Evolutionary conservation across 1,284 basidiomycete genomes (phyloP), one percentile per base, ranked within the genome.

Genomic region (Phellinidium pouzarii): DNA sequence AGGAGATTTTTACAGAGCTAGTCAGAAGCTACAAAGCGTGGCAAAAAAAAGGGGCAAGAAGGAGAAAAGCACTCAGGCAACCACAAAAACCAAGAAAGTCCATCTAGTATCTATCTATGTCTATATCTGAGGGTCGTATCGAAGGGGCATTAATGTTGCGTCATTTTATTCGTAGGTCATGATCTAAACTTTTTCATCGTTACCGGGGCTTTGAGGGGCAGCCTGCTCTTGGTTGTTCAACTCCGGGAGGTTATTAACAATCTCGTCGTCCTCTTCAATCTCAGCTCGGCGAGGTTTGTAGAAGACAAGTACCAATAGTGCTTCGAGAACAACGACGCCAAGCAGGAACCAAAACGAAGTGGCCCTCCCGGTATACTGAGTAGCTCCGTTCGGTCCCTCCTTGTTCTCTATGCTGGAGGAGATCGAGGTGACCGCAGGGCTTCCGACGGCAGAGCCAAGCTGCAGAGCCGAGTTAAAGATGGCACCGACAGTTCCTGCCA

Each of bases 401-500:
- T 43, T 41, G 34, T 44, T 41, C 29, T 53, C 26, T 27, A 80
- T 65, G 38, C 72, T 73, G 1, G 72, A 68, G 64, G 76, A 64
- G 57, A 80, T 78, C 4, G 76, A 74, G 48, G 64, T 66, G 27
- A 73, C 67, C 4, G 71, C 71, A 4, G 79, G 72, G 42, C 74
- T 64, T 12, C 74, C 75, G 20, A 75, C 64, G 1, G 78, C 79
- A 3, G 70, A 70, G 20, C 79, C 78, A 47, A 77, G 66, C 61
- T 81, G 76, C 0, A 79, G 68, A 8, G 75, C 75, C 20, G 71
- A 69, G 54, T 77, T 77, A 66, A 79, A 78, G 27, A 80, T 73
- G 1, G 79, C 79, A 14, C 77, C 77, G 2, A 78, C 72, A 0
- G 72, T 75, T 38, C 79, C 79, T 0, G 77, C 69, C 63, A 76